Percentiles rank a stretch among this genome's conserved stretches.
These are phyloP conservation scores for Adansonia gregorii DNA, from an alignment of 441 rosid genomes.

Conservation along the genomic window DNA sequence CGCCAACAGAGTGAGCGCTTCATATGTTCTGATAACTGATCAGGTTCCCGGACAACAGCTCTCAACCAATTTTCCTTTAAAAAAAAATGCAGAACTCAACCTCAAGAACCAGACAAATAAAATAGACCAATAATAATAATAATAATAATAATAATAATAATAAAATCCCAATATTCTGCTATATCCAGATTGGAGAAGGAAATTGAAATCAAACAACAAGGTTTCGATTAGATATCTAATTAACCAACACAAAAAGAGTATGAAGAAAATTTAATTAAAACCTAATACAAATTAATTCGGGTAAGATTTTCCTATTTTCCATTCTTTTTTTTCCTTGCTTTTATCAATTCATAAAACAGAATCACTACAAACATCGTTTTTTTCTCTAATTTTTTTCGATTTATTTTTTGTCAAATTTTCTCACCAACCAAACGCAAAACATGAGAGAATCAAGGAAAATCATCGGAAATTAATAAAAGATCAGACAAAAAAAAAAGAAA, in stretches of 20 bases:
- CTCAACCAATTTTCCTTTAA: constrained; percentile 28
- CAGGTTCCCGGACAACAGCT: constrained; percentile 21
- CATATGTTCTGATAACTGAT: constrained; percentile 34
- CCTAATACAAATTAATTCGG: background rate
- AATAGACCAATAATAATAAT: background rate
- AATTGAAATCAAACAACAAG: background rate
- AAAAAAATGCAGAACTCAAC: constrained; percentile 27
- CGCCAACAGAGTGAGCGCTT: constrained; percentile 33
- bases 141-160: background rate
- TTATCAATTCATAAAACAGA: background rate
- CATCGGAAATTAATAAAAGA: background rate
- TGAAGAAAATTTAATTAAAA: constrained; percentile 16
- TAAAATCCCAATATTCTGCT: constrained; percentile 1
- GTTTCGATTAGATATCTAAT: background rate
- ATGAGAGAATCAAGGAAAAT: background rate
- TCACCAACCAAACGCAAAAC: constrained; percentile 22
- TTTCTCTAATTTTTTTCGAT: constrained; percentile 1
- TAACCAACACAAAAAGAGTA: background rate
- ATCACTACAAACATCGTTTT: background rate
- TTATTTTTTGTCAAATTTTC: background rate
- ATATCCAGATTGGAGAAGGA: background rate
- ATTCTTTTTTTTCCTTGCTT: background rate
- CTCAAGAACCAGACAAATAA: constrained; percentile 2
- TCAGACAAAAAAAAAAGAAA: background rate
- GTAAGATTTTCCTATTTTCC: background rate